Conservation (phyloP, 2,329 filamentous ascomycete genomes). For the Trichoderma oligosporum region DNA sequence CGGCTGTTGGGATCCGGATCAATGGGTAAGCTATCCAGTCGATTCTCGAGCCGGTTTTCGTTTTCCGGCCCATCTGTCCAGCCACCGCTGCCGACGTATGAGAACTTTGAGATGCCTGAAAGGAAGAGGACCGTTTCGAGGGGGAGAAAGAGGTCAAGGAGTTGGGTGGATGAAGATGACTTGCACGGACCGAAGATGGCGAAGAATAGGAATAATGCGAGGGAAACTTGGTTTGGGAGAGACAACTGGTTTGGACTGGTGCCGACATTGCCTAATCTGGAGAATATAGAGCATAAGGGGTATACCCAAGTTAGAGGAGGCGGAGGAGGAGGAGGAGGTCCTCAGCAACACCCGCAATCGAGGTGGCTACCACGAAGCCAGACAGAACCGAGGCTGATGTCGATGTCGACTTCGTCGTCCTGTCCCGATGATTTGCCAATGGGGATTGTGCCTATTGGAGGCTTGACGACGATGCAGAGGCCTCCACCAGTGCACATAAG, state of each 20-base stretch:
- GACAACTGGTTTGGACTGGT: slow-evolving; percentile 35
- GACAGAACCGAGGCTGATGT: slow-evolving; percentile 1
- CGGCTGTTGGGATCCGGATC: slow-evolving; percentile 26
- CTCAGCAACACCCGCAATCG: slow-evolving; percentile 3
- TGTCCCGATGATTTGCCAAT: slow-evolving; percentile 12
- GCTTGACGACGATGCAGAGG: slow-evolving; percentile 11
- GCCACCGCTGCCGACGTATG: slow-evolving; percentile 34
- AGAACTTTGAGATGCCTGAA: slow-evolving; percentile 24
- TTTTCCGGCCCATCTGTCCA: slow-evolving; percentile 31
- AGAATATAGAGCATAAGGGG: slow-evolving; percentile 27
- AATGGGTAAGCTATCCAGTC: slow-evolving; percentile 22
- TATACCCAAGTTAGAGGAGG: neutral
- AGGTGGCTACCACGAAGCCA: slow-evolving; percentile 7
- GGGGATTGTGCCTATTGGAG: neutral
- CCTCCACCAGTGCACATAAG: slow-evolving; percentile 24
- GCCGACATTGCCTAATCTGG: slow-evolving; percentile 38
- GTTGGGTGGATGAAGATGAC: slow-evolving; percentile 47
- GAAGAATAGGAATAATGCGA: slow-evolving; percentile 23
- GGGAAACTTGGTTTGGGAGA: slow-evolving; percentile 30
- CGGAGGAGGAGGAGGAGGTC: too few relatives aligned
- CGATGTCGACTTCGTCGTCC: neutral
- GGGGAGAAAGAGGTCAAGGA: slow-evolving; percentile 28
- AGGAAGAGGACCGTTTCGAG: slow-evolving; percentile 22
- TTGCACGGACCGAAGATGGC: slow-evolving; percentile 46
- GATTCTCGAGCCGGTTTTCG: slow-evolving; percentile 31